Evolutionary conservation across 2,329 filamentous ascomycete species (phyloP), one percentile per base, ranked within the genome.

Genomic region (Mariannaea sp.): DNA sequence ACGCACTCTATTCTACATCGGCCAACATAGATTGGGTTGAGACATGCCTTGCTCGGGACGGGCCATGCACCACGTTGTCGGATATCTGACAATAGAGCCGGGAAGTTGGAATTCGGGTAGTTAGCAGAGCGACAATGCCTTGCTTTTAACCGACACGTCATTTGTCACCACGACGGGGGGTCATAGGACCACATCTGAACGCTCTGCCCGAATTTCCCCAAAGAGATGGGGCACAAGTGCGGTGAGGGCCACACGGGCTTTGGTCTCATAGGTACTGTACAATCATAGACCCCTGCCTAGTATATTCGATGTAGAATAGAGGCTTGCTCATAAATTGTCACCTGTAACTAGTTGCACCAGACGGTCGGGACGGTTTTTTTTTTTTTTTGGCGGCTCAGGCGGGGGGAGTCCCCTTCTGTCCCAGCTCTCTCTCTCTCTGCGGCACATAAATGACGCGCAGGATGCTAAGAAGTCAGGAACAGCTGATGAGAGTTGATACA

Each of bases 391-490:
- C 30, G 43, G 43, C 43, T 46, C 35, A 38, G 33, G 38, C 50
- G 40, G 24, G 48, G 38, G n/a, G n/a, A n/a, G n/a, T n/a, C 36
- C 33, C 39, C 39, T 53, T 30, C 30, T 41, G 36, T 36, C 35
- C 16, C 32, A 26, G 51, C 29, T 35, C 55, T 61, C 48, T 38
- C 50, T 56, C 29, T 35, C 55, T 61, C 48, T 38, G 53, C 58
- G 52, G 55, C 56, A 53, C 27, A 51, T 52, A 49, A 48, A 63
- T 67, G 65, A 62, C 60, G 58, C 59, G 58, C 60, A 68, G 65
- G 53, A 58, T 49, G 48, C 55, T 52, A 56, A 64, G n/a, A n/a
- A n/a, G 44, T 17, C 46, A 44, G 39, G 50, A 54, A 48, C 55
- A 60, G 57, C 49, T 61, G 24, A 36, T 38, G 38, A 16, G 44